phyloP scores from a whole-genome alignment of 768 basidiomycete species.

The Daedaleopsis nitida region DNA sequence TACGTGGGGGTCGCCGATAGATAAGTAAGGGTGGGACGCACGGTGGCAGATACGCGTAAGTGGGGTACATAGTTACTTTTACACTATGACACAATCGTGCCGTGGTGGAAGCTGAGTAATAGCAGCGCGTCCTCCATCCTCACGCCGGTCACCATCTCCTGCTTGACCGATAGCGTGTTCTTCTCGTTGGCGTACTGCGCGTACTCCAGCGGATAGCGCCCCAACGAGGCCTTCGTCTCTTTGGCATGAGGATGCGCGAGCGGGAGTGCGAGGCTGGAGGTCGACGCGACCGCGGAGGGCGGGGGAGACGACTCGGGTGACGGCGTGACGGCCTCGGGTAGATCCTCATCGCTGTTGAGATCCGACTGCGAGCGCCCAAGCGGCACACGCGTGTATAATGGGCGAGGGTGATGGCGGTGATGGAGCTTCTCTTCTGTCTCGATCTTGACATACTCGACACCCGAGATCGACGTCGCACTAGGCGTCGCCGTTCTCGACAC shows the following conservation, averaged over 20 bases:
- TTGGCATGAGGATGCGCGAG: slow-evolving; percentile 20
- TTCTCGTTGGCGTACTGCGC: slow-evolving; percentile 52
- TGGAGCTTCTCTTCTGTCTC: slow-evolving; percentile 23
- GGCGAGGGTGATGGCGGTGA: slow-evolving; percentile 1
- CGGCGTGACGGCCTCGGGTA: slow-evolving; percentile 72
- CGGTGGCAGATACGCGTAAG: too few species aligned
- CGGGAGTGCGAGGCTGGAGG: slow-evolving; percentile 23
- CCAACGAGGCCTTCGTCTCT: slow-evolving; percentile 25
- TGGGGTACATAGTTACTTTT: slow-evolving; percentile 8
- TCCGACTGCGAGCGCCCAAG: slow-evolving; percentile 43
- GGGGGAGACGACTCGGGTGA: slow-evolving; percentile 53
- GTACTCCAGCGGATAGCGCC: slow-evolving; percentile 43
- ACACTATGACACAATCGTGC: slow-evolving; percentile 40
- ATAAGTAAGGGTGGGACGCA: neutral
- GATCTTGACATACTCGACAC: slow-evolving; percentile 22
- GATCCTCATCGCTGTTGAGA: slow-evolving; percentile 62
- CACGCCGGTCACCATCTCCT: slow-evolving; percentile 46
- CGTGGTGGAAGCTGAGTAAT: slow-evolving; percentile 73
- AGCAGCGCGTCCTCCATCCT: slow-evolving; percentile 75
- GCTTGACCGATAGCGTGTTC: slow-evolving; percentile 1
- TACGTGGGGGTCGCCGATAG: too few species aligned
- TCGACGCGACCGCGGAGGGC: slow-evolving; percentile 32
- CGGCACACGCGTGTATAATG: slow-evolving; percentile 15
- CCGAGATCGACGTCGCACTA: slow-evolving; percentile 11
- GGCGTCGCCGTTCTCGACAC: slow-evolving; percentile 27